Evolutionary conservation across 345 rosid species (phyloP).

Genomic region (Citrus maxima): DNA sequence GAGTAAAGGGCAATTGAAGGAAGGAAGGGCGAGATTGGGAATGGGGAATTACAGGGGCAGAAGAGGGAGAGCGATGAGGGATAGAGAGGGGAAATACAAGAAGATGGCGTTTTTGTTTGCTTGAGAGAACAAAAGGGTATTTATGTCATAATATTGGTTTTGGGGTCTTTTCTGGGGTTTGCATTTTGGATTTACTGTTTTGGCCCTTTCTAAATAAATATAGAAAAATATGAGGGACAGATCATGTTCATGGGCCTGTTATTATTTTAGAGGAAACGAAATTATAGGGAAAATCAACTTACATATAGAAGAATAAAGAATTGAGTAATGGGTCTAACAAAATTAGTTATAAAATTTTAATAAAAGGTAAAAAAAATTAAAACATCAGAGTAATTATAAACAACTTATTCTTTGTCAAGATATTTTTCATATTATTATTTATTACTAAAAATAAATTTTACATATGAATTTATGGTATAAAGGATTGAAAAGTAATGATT

Average conservation of each 20-base stretch:
- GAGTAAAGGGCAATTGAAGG: slow-evolving; percentile 24
- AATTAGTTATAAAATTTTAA: no score
- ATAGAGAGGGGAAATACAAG: slow-evolving; percentile 28
- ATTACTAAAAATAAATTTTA: no score
- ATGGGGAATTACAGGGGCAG: slow-evolving; percentile 59
- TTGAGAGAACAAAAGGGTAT: slow-evolving; percentile 24
- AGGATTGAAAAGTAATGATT: no score
- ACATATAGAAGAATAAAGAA: no score
- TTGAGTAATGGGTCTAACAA: no score
- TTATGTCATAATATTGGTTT: slow-evolving; percentile 33
- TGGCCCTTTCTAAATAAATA: slow-evolving; percentile 11
- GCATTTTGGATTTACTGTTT: slow-evolving; percentile 32
- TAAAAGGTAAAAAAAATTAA: no score
- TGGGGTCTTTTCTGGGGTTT: neutral
- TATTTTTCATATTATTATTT: no score
- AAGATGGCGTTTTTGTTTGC: slow-evolving; percentile 9
- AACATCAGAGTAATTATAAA: no score
- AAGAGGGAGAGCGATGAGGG: slow-evolving; percentile 45
- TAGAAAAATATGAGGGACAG: neutral
- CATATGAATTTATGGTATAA: no score
- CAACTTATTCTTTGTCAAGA: no score
- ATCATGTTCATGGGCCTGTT: neutral
- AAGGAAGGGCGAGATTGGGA: slow-evolving; percentile 32
- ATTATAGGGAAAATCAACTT: no score
- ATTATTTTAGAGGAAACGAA: no score